Percentiles rank a stretch among this genome's conserved stretches.
These are phyloP conservation scores for Backusella mclennaniae DNA, from an alignment of 192 early-diverging fungal species.

Conservation along the genomic window DNA sequence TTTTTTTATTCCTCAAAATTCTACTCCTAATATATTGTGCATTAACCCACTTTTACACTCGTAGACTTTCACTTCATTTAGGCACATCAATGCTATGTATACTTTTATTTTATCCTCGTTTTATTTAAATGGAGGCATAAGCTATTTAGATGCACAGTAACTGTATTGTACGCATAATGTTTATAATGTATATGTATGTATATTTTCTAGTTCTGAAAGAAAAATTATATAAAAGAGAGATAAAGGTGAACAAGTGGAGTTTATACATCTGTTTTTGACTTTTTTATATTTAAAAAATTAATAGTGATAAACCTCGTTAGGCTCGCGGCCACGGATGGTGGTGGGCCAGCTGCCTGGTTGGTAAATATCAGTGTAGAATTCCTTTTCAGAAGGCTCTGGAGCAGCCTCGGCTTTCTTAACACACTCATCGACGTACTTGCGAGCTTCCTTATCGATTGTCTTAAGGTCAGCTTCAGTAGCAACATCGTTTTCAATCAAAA, in stretches of 20 bases:
- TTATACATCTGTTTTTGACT: neutral
- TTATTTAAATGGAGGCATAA: neutral
- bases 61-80: neutral
- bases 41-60: neutral
- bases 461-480: conserved; percentile 88
- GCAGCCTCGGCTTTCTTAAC: conserved; percentile 78
- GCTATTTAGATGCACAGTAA: neutral
- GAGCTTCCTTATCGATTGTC: conserved; percentile 90
- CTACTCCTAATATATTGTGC: neutral
- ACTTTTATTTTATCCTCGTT: neutral
- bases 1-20: too few relatives aligned
- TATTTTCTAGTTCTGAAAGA: neutral
- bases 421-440: conserved; percentile 82
- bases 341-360: conserved; percentile 70
- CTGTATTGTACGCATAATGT: neutral
- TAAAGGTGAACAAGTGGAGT: neutral
- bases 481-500: conserved; percentile 68
- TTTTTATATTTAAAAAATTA: conserved; percentile 11
- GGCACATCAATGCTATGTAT: neutral
- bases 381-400: conserved; percentile 64
- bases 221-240: neutral
- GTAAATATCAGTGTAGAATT: conserved; percentile 87
- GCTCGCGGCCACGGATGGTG: conserved; percentile 79
- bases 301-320: conserved; percentile 72
- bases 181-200: neutral